A percentile compares a stretch with the other conserved stretches of the same genome.
Evolutionary conservation across 2,329 filamentous ascomycete species (phyloP).

Genomic region (Arthrobotrys musiformis): DNA sequence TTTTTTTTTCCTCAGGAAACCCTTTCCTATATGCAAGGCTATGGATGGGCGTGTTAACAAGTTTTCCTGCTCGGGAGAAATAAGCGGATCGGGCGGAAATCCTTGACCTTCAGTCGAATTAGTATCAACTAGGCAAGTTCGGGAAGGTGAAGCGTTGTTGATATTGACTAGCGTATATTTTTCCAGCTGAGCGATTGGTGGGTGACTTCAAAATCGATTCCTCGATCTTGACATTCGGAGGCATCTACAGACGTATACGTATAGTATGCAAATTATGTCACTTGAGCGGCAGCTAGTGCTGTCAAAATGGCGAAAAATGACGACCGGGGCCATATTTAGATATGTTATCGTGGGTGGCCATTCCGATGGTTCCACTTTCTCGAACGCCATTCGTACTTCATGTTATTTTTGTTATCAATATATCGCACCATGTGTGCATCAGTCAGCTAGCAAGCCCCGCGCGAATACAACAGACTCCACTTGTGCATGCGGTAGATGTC

Average conservation of each 20-base stretch:
- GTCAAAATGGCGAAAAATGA: not conserved
- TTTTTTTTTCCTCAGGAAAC: not conserved
- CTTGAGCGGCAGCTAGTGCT: not conserved
- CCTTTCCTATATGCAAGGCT: not conserved
- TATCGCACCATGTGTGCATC: not conserved
- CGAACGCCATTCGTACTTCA: not conserved
- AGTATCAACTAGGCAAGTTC: not conserved
- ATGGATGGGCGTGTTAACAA: too few species aligned
- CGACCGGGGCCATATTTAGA: not conserved
- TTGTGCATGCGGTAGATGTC: not conserved
- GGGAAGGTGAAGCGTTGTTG: not conserved
- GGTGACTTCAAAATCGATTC: not conserved
- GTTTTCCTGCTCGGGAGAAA: not conserved
- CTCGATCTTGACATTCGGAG: not conserved
- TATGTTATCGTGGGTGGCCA: not conserved
- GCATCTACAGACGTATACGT: too few species aligned
- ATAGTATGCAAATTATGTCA: slow-evolving; percentile 7
- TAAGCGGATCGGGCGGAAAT: slow-evolving; percentile 11
- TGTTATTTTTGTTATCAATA: not conserved
- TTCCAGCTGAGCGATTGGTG: not conserved
- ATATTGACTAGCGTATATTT: not conserved
- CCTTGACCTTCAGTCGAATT: not conserved
- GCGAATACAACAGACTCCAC: slow-evolving; percentile 8
- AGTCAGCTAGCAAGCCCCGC: not conserved
- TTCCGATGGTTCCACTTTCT: slow-evolving; percentile 4